Evolutionary conservation across 352 stramenopile genomes (phyloP).

Genomic region (Globisporangium solare): DNA sequence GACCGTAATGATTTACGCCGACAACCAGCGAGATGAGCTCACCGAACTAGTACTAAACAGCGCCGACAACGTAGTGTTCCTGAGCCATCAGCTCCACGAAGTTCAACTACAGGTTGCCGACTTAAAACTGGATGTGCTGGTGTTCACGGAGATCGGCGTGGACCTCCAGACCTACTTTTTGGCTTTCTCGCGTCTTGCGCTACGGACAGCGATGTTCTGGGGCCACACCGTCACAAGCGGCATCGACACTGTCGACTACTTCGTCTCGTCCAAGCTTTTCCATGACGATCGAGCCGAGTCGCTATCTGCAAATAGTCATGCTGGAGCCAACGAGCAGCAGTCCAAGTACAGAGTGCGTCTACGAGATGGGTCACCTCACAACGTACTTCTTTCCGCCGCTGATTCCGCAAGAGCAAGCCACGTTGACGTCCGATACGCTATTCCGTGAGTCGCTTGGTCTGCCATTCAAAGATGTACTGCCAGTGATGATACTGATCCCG

Average conservation of each 20-base stretch:
- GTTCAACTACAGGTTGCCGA: conserved; percentile 27
- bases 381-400: conserved; percentile 33
- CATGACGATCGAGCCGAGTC: conserved; percentile 6
- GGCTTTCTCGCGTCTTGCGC: conserved; percentile 39
- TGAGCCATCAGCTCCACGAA: conserved; percentile 16
- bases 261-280: conserved; percentile 50
- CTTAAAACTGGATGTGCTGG: conserved; percentile 48
- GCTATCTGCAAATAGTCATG: background rate
- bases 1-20: conserved; percentile 19
- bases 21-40: conserved; percentile 16
- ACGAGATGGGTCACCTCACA: conserved; percentile 47
- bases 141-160: conserved; percentile 70
- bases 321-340: conserved; percentile 1
- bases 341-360: conserved; percentile 51
- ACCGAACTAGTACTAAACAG: conserved; percentile 6
- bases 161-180: conserved; percentile 50
- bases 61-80: conserved; percentile 9
- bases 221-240: conserved; percentile 56
- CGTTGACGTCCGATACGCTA: background rate
- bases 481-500: conserved; percentile 45
- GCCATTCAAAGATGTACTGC: conserved; percentile 6
- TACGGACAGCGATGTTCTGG: conserved; percentile 49
- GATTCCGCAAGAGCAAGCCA: background rate
- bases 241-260: conserved; percentile 54
- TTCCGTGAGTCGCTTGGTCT: conserved; percentile 12